Base-by-base conservation (phyloP, 805 yeast genomes). In the Ogataea corticis region DNA sequence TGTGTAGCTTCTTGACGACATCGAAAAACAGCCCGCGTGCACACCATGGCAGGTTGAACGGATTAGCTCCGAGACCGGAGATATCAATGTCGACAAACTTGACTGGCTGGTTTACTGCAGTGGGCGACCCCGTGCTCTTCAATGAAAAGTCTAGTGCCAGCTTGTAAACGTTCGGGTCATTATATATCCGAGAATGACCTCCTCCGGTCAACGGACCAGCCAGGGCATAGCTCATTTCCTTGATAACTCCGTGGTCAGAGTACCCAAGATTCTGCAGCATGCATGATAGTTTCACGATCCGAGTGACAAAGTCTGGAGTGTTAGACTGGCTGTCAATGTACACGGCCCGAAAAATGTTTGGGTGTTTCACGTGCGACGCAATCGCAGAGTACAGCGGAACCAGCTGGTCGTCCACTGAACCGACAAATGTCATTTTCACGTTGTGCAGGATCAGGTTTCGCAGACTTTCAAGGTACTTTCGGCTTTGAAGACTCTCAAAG, bases 171-270 rank as follows among this genome's bases (percentile, higher is more conserved):
- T 82, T 78, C 3, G 83, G 80, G 52, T 88, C 96, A 56, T 87
- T 85, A 65, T 92, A 92, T 21, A 94, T 82, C 51, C 78, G 84
- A 0, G 97, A 90, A 63, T 92, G 99, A 0, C 99, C 99, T 7
- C 94, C 91, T 2, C 97, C 97, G 0, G 97, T 92, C 42, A 94
- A 70, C 1, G 96, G 86, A 0, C 99, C 99, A 0, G 95, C 94
- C 50, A 86, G 65, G 0, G 87, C 75, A 33, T 73, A 76, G 44
- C 96, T 87, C 34, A 92, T 75, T 61, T 94, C 97, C 50, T 83
- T 83, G 16, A 92, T 72, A 12, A 94, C 85, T 17, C 90, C 94
- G 61, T 88, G 92, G 60, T 92, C 99, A 39, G 84, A 79, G 41
- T 71, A 76, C 0, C 98, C 98, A 38, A 81, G 55, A 61, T 92